Conservation (phyloP, 805 yeast species). For the Suhomyces sp. region DNA sequence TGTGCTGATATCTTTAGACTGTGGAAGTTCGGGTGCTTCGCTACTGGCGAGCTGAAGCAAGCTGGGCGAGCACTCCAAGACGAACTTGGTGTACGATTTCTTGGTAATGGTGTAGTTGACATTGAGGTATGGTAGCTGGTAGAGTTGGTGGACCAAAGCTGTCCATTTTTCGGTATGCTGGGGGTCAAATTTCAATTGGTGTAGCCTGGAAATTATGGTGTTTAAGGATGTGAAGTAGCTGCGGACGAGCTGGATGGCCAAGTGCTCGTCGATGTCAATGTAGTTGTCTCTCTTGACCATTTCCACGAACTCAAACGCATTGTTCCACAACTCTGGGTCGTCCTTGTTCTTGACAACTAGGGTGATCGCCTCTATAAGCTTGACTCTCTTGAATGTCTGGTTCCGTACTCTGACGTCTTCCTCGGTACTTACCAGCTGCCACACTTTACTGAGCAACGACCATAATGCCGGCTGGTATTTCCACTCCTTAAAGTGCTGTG, state of each 20-base stretch:
- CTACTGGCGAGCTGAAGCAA: not conserved
- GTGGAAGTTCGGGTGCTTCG: not conserved
- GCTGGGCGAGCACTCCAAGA: constrained; percentile 15
- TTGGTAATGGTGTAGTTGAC: constrained; percentile 25
- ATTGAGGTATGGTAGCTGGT: constrained; percentile 20
- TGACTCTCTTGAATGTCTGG: constrained; percentile 36
- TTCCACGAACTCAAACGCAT: constrained; percentile 16
- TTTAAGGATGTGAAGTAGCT: constrained; percentile 13
- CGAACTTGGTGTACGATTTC: constrained; percentile 27
- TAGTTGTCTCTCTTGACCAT: constrained; percentile 22
- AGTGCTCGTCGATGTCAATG: constrained; percentile 31
- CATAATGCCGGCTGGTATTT: constrained; percentile 46
- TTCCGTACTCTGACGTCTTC: constrained; percentile 24
- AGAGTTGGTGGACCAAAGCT: constrained; percentile 18
- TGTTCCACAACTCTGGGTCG: constrained; percentile 11
- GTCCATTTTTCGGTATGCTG: constrained; percentile 21
- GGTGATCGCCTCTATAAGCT: constrained; percentile 15
- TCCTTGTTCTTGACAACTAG: constrained; percentile 10
- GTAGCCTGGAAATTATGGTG: not conserved
- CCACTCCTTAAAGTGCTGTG: constrained; percentile 38
- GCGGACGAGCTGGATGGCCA: constrained; percentile 24
- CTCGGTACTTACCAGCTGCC: constrained; percentile 21
- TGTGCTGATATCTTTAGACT: not conserved
- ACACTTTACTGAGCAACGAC: constrained; percentile 44
- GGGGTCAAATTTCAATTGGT: not conserved